These are phyloP conservation scores for Saturnispora sanitii DNA, from an alignment of 805 yeast species.

Conservation along the genomic window DNA sequence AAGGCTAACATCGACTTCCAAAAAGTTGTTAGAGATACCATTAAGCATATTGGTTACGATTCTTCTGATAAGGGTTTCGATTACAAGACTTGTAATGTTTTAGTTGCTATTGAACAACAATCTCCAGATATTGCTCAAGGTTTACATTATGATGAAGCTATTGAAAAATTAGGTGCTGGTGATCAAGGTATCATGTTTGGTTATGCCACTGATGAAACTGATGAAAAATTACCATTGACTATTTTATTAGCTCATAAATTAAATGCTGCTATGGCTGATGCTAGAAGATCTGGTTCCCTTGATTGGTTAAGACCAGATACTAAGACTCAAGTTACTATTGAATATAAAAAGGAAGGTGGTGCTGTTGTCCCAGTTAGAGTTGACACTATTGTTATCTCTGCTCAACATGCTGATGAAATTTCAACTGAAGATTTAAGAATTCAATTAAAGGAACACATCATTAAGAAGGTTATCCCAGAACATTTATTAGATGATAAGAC, in stretches of 20 bases:
- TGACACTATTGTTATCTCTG: slow-evolving; percentile 94
- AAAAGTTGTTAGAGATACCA: slow-evolving; percentile 95
- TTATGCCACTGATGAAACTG: slow-evolving; percentile 98
- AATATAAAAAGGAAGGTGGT: slow-evolving; percentile 89
- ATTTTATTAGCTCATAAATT: slow-evolving; percentile 89
- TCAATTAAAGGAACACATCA: slow-evolving; percentile 66
- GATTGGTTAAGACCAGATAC: slow-evolving; percentile 99
- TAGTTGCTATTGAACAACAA: slow-evolving; percentile 99
- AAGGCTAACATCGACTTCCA: slow-evolving; percentile 92
- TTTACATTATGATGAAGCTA: slow-evolving; percentile 89
- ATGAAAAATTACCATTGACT: slow-evolving; percentile 93
- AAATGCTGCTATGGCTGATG: slow-evolving; percentile 92
- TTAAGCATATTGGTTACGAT: slow-evolving; percentile 97
- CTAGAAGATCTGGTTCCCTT: slow-evolving; percentile 92
- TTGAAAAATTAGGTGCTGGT: slow-evolving; percentile 99
- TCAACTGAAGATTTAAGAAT: slow-evolving; percentile 85
- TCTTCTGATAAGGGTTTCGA: slow-evolving; percentile 94
- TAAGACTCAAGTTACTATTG: slow-evolving; percentile 98
- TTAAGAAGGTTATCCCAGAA: slow-evolving; percentile 88
- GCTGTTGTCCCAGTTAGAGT: slow-evolving; percentile 94
- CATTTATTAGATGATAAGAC: slow-evolving; percentile 89
- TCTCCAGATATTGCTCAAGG: slow-evolving; percentile 99
- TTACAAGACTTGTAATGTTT: slow-evolving; percentile 97
- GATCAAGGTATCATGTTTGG: slow-evolving; percentile 99
- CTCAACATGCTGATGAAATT: slow-evolving; percentile 96